Evolutionary conservation across 352 stramenopile genomes (phyloP), one percentile per base, ranked within the genome.

Genomic region (Globisporangium perplexum): DNA sequence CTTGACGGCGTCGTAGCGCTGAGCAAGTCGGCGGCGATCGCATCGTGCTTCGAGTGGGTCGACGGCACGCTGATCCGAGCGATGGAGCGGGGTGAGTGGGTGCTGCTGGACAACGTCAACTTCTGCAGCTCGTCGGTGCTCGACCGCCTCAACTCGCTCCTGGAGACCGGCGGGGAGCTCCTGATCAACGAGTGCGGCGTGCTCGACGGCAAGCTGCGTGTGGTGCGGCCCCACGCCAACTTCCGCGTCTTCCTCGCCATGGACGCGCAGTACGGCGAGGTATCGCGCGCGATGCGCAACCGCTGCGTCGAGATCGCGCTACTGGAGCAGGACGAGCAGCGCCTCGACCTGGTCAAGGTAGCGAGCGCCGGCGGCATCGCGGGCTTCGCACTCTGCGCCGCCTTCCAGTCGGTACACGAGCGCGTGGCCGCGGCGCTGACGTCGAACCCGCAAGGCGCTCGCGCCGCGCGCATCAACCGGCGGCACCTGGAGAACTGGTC

Each of bases 201-300:
- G 42, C 92, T 96, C 57, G 84, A 93, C 58, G 94, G 90, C 43
- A 80, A 88, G 47, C 69, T 91, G 1, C 86, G 97, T 54, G 77
- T 99, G 10, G 92, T 99, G 50, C 93, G 92, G 47, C 96, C 97
- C 22, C 97, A 99, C 63, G 81, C 83, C 26, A 96, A 99, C 70
- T 99, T 99, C 68, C 81, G 97, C 53, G 77, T 99, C 12, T 99
- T 99, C 69, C 71, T 99, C 33, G 94, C 95, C 11, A 99, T 99
- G 88, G 96, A 99, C 69, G 65, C 96, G 12, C 80, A 92, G 44
- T 96, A 86, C 50, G 88, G 90, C 26, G 97, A 99, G 82, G 88
- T 99, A 14, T 99, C 95, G 20, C 92, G 98, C 49, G 98, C 98
- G 12, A 99, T 99, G 98, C 80, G 98, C 54, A 99, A 99, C 71